Evolutionary conservation across 2,329 filamentous ascomycete species (phyloP).

Genomic region (Tolypocladium ovalisporum): DNA sequence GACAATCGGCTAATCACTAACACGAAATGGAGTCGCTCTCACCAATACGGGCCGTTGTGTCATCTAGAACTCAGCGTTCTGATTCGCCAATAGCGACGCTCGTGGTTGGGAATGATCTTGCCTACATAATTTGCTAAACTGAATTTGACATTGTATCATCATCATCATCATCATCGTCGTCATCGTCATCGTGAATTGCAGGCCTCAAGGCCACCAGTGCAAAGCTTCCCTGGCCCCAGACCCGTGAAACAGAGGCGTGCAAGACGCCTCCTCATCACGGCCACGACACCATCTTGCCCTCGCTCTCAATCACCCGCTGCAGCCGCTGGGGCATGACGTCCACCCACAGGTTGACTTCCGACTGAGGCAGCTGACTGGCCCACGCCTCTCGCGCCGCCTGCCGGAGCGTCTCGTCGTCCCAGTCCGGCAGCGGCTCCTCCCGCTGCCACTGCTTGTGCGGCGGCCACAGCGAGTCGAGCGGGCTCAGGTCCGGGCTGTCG

Average conservation of each 20-base stretch:
- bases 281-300: constrained; percentile 20
- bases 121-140: background rate
- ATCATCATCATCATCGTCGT: background rate
- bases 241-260: background rate
- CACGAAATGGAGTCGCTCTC: too few species aligned
- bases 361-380: constrained; percentile 16
- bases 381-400: constrained; percentile 19
- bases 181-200: background rate
- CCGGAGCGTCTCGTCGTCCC: constrained; percentile 21
- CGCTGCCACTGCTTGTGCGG: constrained; percentile 21
- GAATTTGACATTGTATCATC: too few species aligned
- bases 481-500: constrained; percentile 25
- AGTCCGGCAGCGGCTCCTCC: constrained; percentile 13
- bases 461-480: constrained; percentile 24
- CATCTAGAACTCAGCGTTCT: too few species aligned
- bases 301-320: constrained; percentile 18
- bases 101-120: too few species aligned
- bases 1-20: too few species aligned
- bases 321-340: constrained; percentile 24
- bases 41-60: too few species aligned
- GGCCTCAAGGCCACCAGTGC: background rate
- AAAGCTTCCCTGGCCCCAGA: background rate
- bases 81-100: too few species aligned
- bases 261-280: constrained; percentile 15
- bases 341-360: constrained; percentile 23